These are phyloP conservation scores for Trametes cingulata DNA, from an alignment of 768 basidiomycete species.

Conservation along the genomic window DNA sequence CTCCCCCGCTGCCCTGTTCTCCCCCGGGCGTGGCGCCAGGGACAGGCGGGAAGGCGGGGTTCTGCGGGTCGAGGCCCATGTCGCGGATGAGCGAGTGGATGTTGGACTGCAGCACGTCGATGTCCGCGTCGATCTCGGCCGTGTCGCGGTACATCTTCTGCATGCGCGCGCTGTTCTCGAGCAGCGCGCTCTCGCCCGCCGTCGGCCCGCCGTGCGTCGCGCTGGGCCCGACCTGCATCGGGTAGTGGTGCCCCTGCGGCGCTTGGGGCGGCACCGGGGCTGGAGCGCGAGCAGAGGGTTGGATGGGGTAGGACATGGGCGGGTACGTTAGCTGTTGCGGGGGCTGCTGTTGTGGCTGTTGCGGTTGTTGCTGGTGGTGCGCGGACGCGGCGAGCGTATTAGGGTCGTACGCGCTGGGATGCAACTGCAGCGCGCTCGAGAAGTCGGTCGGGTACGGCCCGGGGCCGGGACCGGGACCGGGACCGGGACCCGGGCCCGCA, in stretches of 20 bases:
- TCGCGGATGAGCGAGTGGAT: conserved; percentile 72
- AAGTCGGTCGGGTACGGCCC: neutral
- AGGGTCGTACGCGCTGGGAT: conserved; percentile 9
- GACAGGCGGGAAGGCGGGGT: conserved; percentile 16
- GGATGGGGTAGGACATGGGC: conserved; percentile 18
- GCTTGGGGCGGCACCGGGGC: neutral
- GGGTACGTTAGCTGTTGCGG: conserved; percentile 31
- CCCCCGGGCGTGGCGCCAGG: neutral
- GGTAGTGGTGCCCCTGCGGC: neutral
- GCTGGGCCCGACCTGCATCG: neutral
- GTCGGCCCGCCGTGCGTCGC: neutral
- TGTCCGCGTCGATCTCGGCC: conserved; percentile 68
- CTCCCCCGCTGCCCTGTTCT: neutral
- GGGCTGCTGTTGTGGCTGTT: conserved; percentile 27
- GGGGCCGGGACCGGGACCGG: neutral
- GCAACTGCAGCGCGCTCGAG: neutral
- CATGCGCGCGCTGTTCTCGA: conserved; percentile 43
- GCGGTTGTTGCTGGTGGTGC: conserved; percentile 17
- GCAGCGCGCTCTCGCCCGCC: conserved; percentile 23
- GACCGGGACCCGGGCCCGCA: conserved; percentile 3
- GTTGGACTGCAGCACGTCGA: conserved; percentile 64
- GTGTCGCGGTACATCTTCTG: conserved; percentile 61
- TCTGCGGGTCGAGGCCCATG: conserved; percentile 60
- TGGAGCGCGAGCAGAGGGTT: neutral
- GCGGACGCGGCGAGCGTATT: conserved; percentile 5